phyloP scores from a whole-genome alignment of 176 grass and related monocot genomes.

The Pontederia crassipes region DNA sequence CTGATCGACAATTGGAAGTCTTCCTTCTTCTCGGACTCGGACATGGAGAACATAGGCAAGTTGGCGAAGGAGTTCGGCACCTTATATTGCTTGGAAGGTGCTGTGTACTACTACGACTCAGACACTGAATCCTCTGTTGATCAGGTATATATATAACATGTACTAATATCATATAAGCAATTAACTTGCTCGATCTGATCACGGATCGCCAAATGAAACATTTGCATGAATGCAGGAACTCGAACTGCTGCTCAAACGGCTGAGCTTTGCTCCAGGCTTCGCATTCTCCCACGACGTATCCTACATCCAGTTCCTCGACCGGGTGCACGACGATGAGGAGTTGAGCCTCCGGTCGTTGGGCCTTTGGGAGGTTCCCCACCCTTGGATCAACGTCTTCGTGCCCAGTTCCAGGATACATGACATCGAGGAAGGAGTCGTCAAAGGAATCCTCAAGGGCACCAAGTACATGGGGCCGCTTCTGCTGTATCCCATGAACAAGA shows the following conservation, averaged over 20 bases:
- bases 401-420: slow-evolving; percentile 39
- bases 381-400: slow-evolving; percentile 65
- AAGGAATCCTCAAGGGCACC: slow-evolving; percentile 20
- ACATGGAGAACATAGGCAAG: slow-evolving; percentile 17
- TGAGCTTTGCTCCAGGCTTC: slow-evolving; percentile 26
- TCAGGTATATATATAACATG: slow-evolving; percentile 1
- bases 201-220: neutral
- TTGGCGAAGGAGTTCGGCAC: slow-evolving; percentile 7
- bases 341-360: slow-evolving; percentile 17
- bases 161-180: too few species aligned
- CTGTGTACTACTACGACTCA: slow-evolving; percentile 27
- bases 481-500: slow-evolving; percentile 3
- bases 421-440: slow-evolving; percentile 36
- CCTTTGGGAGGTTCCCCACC: slow-evolving; percentile 37
- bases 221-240: slow-evolving; percentile 15
- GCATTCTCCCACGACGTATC: slow-evolving; percentile 34
- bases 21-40: slow-evolving; percentile 33
- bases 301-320: slow-evolving; percentile 35
- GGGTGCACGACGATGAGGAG: slow-evolving; percentile 31
- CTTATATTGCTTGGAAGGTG: slow-evolving; percentile 38
- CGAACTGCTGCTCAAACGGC: slow-evolving; percentile 8
- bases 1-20: slow-evolving; percentile 24
- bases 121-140: neutral
- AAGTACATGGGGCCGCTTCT: neutral
- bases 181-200: too few species aligned